Evolutionary conservation across 2,329 filamentous ascomycete genomes (phyloP).

Genomic region (Pseudogymnoascus sp.): DNA sequence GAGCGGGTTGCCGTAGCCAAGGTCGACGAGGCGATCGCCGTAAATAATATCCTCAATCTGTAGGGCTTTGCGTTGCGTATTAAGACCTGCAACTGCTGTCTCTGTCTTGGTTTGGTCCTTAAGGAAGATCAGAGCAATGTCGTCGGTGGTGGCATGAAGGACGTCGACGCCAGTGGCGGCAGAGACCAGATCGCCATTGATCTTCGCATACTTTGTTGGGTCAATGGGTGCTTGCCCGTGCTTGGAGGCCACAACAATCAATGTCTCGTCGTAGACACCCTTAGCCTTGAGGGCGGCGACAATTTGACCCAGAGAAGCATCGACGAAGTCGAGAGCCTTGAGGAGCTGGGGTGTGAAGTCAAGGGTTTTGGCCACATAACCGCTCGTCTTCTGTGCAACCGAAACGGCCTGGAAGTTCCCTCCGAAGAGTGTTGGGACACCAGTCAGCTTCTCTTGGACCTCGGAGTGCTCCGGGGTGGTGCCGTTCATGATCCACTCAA

Average conservation of each 20-base stretch:
- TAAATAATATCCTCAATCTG: constrained; percentile 24
- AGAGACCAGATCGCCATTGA: constrained; percentile 18
- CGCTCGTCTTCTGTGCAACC: constrained; percentile 26
- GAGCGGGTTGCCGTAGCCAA: constrained; percentile 24
- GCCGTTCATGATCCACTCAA: constrained; percentile 23
- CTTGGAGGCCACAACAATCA: constrained; percentile 26
- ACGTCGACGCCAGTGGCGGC: constrained; percentile 19
- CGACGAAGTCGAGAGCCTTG: constrained; percentile 25
- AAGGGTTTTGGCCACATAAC: constrained; percentile 20
- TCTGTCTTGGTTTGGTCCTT: constrained; percentile 18
- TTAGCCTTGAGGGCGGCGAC: constrained; percentile 23
- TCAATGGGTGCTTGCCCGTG: constrained; percentile 27
- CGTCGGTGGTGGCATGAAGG: constrained; percentile 18
- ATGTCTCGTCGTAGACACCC: constrained; percentile 23
- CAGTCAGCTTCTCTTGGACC: constrained; percentile 10
- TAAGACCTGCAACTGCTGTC: constrained; percentile 21
- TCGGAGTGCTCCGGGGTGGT: constrained; percentile 18
- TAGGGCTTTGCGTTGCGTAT: constrained; percentile 15
- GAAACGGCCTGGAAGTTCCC: constrained; percentile 28
- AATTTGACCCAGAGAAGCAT: constrained; percentile 24
- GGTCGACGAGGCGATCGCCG: constrained; percentile 16
- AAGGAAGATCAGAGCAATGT: constrained; percentile 27
- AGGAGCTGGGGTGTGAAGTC: constrained; percentile 22
- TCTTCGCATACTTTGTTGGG: constrained; percentile 19
- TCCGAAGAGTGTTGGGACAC: constrained; percentile 23